Evolutionary conservation across 139 green algal genomes (phyloP).

Genomic region (Nannochloris sp.): DNA sequence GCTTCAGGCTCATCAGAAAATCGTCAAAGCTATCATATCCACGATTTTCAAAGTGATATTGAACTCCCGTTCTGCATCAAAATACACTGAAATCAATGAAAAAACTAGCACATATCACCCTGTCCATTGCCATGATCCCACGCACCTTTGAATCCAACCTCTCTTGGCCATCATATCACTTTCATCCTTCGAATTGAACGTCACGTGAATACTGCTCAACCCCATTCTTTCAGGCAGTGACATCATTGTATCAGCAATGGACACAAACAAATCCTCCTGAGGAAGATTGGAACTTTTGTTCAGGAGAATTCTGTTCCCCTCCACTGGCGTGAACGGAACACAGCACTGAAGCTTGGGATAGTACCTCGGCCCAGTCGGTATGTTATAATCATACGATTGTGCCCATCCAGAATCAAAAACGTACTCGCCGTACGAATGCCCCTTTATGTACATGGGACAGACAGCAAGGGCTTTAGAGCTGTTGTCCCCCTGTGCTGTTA

Average conservation of each 20-base stretch:
- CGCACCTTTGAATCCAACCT: slow-evolving; percentile 58
- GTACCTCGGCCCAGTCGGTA: slow-evolving; percentile 42
- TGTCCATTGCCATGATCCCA: too few relatives aligned
- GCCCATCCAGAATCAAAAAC: slow-evolving; percentile 78
- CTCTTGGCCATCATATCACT: slow-evolving; percentile 38
- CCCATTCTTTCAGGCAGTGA: slow-evolving; percentile 36
- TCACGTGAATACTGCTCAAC: slow-evolving; percentile 70
- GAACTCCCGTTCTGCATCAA: slow-evolving; percentile 31
- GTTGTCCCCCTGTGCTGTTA: slow-evolving; percentile 16
- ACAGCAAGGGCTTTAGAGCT: slow-evolving; percentile 39
- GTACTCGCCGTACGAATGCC: slow-evolving; percentile 68
- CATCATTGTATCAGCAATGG: slow-evolving; percentile 33
- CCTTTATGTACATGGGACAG: slow-evolving; percentile 62
- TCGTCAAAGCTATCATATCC: not conserved
- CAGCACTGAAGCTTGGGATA: slow-evolving; percentile 87
- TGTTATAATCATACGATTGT: slow-evolving; percentile 23
- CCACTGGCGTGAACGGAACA: slow-evolving; percentile 87
- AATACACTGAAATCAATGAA: too few relatives aligned
- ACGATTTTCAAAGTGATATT: slow-evolving; percentile 32
- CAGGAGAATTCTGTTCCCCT: slow-evolving; percentile 53
- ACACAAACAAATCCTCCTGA: slow-evolving; percentile 23
- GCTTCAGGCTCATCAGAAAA: slow-evolving; percentile 40
- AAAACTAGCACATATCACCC: too few relatives aligned
- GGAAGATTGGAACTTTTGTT: not conserved
- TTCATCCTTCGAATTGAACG: slow-evolving; percentile 70